A percentile compares a stretch with the other conserved stretches of the same genome.
Evolutionary conservation across 176 grass and related monocot genomes (phyloP).

Genomic region (Saccharum officinarum): DNA sequence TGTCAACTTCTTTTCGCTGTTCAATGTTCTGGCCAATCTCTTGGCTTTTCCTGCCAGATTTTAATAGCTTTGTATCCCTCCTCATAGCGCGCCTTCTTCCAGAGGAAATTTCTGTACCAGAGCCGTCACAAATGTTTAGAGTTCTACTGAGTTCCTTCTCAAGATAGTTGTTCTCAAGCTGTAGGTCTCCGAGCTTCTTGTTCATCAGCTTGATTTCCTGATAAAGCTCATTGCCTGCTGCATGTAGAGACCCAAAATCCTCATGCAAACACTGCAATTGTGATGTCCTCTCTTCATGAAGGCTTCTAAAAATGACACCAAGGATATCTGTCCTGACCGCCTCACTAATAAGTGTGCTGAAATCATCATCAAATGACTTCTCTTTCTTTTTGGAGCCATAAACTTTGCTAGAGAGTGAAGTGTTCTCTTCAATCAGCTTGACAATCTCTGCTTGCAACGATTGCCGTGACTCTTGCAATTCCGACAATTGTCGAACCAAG

Average conservation of each 20-base stretch:
- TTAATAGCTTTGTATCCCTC: conserved; percentile 51
- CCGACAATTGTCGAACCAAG: conserved; percentile 66
- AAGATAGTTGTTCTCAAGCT: conserved; percentile 64
- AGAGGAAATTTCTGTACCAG: conserved; percentile 41
- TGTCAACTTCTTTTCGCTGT: conserved; percentile 52
- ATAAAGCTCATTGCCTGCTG: conserved; percentile 53
- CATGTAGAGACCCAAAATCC: conserved; percentile 57
- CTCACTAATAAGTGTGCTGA: conserved; percentile 51
- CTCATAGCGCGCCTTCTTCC: conserved; percentile 30
- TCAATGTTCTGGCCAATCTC: conserved; percentile 33
- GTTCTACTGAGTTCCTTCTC: conserved; percentile 61
- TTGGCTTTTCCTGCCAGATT: conserved; percentile 55
- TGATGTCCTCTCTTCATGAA: conserved; percentile 60
- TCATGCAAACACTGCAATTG: conserved; percentile 50
- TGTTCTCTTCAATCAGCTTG: conserved; percentile 77
- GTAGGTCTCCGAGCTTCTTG: conserved; percentile 55
- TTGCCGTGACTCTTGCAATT: conserved; percentile 69
- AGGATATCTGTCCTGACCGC: conserved; percentile 63
- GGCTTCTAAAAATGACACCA: conserved; percentile 55
- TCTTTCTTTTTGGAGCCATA: conserved; percentile 44
- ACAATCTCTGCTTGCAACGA: conserved; percentile 64
- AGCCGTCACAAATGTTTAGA: conserved; percentile 43
- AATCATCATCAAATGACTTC: conserved; percentile 50
- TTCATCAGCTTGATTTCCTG: conserved; percentile 61
- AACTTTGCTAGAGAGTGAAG: conserved; percentile 59